Conservation (phyloP, 768 basidiomycete genomes). For the Aureoboletus auriporus region DNA sequence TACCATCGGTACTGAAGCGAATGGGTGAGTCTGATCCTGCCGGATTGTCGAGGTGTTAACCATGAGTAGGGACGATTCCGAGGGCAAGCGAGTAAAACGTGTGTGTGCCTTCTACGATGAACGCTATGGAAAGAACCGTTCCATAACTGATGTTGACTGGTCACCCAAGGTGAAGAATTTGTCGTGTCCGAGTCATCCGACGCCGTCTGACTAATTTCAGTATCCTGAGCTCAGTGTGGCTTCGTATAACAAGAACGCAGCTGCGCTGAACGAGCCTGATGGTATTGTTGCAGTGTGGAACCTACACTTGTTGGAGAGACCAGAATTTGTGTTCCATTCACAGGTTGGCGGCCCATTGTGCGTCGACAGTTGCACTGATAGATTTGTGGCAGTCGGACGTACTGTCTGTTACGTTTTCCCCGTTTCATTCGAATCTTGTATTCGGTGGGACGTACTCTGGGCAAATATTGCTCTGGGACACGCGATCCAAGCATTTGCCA, state of each 20-base stretch:
- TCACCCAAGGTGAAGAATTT: conserved; percentile 74
- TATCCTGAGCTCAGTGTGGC: conserved; percentile 95
- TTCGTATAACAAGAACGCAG: conserved; percentile 96
- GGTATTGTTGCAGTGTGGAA: conserved; percentile 99
- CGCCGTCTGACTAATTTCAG: conserved; percentile 41
- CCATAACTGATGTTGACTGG: conserved; percentile 97
- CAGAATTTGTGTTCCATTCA: conserved; percentile 97
- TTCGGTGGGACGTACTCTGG: conserved; percentile 99
- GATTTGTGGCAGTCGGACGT: conserved; percentile 79
- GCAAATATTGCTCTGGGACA: conserved; percentile 98
- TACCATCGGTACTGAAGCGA: conserved; percentile 81
- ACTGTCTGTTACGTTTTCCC: conserved; percentile 93
- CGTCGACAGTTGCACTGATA: conserved; percentile 1
- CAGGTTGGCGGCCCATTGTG: conserved; percentile 56
- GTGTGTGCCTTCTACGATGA: conserved; percentile 95
- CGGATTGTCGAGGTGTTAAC: conserved; percentile 5
- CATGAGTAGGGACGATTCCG: conserved; percentile 72
- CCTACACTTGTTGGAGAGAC: conserved; percentile 87
- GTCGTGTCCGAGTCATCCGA: neutral
- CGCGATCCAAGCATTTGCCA: conserved; percentile 91
- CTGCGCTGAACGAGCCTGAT: conserved; percentile 91
- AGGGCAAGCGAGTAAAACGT: conserved; percentile 86
- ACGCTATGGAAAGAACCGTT: conserved; percentile 85
- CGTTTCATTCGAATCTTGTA: conserved; percentile 94
- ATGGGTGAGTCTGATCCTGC: conserved; percentile 52